These are phyloP conservation scores for Jatropha podagrica DNA, from an alignment of 441 rosid genomes.

Conservation along the genomic window DNA sequence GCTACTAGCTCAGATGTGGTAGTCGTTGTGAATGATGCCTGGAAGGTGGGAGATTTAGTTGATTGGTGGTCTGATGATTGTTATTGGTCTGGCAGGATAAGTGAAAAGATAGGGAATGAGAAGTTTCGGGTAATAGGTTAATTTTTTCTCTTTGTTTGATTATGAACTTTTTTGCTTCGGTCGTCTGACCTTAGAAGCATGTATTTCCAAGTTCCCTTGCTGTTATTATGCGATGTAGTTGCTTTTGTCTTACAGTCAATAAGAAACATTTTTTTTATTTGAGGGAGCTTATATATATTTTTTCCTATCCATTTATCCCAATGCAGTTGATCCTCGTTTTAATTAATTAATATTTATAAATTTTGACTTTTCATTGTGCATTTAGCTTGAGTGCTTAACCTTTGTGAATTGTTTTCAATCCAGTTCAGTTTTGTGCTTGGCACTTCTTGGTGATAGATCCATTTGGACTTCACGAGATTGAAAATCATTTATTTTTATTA, in stretches of 20 bases:
- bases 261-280: too few relatives aligned
- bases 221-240: not conserved
- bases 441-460: too few relatives aligned
- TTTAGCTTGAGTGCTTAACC: too few relatives aligned
- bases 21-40: slow-evolving; percentile 43
- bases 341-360: not conserved
- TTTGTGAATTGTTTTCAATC: too few relatives aligned
- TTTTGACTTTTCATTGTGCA: not conserved
- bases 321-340: not conserved
- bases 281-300: too few relatives aligned
- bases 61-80: slow-evolving; percentile 75
- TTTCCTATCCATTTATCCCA: too few relatives aligned
- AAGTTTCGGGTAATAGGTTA: slow-evolving; percentile 46
- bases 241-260: not conserved
- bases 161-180: not conserved
- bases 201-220: not conserved
- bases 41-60: slow-evolving; percentile 81
- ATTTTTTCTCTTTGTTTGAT: slow-evolving; percentile 7
- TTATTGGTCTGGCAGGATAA: slow-evolving; percentile 69
- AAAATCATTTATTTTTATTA: too few relatives aligned
- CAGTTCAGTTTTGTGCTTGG: not conserved
- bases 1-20: slow-evolving; percentile 37
- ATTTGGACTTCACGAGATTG: too few relatives aligned
- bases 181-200: not conserved
- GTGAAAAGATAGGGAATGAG: slow-evolving; percentile 34